Base-by-base conservation (phyloP, 331 rosid species). In the Malus hybrid region DNA sequence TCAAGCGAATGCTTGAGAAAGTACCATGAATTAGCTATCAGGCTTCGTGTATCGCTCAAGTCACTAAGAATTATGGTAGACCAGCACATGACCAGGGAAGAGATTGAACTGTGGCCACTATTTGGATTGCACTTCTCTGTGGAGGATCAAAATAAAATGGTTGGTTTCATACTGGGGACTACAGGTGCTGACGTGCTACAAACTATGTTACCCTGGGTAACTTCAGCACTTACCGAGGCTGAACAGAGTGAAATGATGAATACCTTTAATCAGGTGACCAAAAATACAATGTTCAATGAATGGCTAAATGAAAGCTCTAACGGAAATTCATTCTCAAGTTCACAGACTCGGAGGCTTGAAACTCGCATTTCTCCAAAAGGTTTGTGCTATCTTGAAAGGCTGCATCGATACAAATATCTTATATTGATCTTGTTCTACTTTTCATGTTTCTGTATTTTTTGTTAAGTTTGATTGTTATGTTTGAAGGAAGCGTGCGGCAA, bases 181-280 rank as follows among this genome's bases (percentile, higher is more conserved):
- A 95, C 99, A 10, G 96, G 99, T 71, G 99, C 97, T 74, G 99
- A 90, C 82, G 96, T 95, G 72, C 97, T 95, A 60, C 90, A 88
- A 77, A 86, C 97, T 75, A 92, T 95, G 97, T 82, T 95, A 76
- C 97, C 99, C 0, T 95, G 99, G 99, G 97, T 94, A 62, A 92
- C 89, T 81, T 85, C 97, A 76, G 99, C 97, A 63, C 97, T 94
- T 75, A 87, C 96, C 50, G 86, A 87, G 85, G 97, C 89, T 67
- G 97, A 94, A 79, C 96, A 87, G 80, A 89, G 82, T 85, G 84
- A 88, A 81, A 77, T 92, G 99, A 90, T 94, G 96, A 92, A 90
- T 74, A 90, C 93, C 33, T 94, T 97, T 91, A 90, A 94, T 82
- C 92, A 92, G 78, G 99, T 96, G 61, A 77, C 99, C 19, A 92